Percentiles rank a stretch among this genome's conserved stretches.
phyloP scores from a whole-genome alignment of 768 basidiomycete genomes.

The Mycena haematopus region DNA sequence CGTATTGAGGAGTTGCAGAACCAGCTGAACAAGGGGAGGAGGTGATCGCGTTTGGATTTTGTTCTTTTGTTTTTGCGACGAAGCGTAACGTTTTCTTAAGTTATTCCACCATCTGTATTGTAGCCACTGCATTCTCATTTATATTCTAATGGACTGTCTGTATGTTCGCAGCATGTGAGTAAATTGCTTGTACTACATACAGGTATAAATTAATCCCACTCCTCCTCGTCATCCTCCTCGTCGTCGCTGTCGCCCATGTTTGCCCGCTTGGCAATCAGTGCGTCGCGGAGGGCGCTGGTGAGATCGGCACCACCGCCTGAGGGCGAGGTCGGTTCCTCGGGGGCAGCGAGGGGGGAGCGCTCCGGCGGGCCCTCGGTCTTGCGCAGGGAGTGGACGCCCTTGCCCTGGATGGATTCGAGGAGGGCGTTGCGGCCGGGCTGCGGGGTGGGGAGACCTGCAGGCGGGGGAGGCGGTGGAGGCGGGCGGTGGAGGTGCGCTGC shows the following conservation, averaged over 20 bases:
- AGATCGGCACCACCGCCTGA: slow-evolving; percentile 80
- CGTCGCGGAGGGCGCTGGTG: slow-evolving; percentile 77
- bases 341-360: slow-evolving; percentile 39
- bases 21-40: slow-evolving; percentile 59
- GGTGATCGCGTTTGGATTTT: slow-evolving; percentile 37
- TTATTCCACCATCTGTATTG: slow-evolving; percentile 29
- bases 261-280: slow-evolving; percentile 74
- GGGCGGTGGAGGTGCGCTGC: slow-evolving; percentile 38
- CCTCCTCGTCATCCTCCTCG: slow-evolving; percentile 77
- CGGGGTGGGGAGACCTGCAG: slow-evolving; percentile 50
- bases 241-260: slow-evolving; percentile 88
- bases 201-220: slow-evolving; percentile 45
- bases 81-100: slow-evolving; percentile 19
- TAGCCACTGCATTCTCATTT: slow-evolving; percentile 25
- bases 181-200: no score
- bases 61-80: slow-evolving; percentile 2
- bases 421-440: slow-evolving; percentile 70
- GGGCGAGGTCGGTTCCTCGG: no score
- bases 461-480: slow-evolving; percentile 40
- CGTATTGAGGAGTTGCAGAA: slow-evolving; percentile 76
- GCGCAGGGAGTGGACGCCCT: slow-evolving; percentile 72
- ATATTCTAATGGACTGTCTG: slow-evolving; percentile 12
- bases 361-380: slow-evolving; percentile 57
- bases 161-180: no score
- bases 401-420: slow-evolving; percentile 83